Conservation (phyloP, 169 alveolate species). For the Eimeria brunetti region DNA sequence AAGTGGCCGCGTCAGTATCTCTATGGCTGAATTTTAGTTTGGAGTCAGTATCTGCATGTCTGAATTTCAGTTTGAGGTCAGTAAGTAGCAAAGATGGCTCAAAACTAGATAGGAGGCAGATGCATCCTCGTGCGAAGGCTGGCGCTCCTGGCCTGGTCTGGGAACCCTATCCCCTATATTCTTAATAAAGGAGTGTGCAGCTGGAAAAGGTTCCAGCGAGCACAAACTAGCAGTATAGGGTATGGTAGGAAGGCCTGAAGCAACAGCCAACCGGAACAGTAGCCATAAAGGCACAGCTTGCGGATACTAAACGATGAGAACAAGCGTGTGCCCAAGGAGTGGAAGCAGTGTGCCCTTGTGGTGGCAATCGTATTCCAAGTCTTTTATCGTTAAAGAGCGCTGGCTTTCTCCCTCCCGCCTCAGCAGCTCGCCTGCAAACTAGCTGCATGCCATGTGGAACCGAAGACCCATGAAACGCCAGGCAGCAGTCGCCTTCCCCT, state of each 20-base stretch:
- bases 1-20: not conserved
- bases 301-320: not conserved
- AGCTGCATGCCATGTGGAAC: constrained; percentile 53
- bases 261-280: not conserved
- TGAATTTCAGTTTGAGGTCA: no score
- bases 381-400: not conserved
- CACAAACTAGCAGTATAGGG: not conserved
- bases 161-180: not conserved
- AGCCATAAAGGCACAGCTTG: not conserved
- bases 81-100: not conserved
- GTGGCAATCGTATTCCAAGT: constrained; percentile 4
- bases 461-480: constrained; percentile 12
- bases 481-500: not conserved
- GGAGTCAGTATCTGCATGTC: no score
- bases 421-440: constrained; percentile 10
- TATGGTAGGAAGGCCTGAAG: not conserved
- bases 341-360: not conserved
- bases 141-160: not conserved
- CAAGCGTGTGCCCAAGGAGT: not conserved
- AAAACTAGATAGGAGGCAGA: not conserved
- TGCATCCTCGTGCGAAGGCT: not conserved
- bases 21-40: not conserved
- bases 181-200: not conserved
- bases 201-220: not conserved
- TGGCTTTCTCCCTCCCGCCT: constrained; percentile 23